Conservation (phyloP, 768 basidiomycete species). For the Mycena alexandri region DNA sequence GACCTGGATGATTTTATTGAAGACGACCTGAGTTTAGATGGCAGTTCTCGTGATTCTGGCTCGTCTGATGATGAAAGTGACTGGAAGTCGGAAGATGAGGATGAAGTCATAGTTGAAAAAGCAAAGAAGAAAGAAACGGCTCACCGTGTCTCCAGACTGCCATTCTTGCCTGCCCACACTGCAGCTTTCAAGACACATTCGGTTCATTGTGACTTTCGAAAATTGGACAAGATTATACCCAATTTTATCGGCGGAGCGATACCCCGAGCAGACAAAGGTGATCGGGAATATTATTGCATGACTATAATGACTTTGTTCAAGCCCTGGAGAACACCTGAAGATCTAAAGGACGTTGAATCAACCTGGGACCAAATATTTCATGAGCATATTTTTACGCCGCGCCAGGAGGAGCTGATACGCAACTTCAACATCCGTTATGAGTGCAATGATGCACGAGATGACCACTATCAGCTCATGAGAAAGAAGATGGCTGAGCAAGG, state of each 20-base stretch:
- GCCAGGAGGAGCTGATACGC: conserved; percentile 37
- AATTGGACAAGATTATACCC: conserved; percentile 35
- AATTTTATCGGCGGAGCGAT: conserved; percentile 45
- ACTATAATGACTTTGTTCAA: conserved; percentile 44
- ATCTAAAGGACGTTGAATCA: conserved; percentile 35
- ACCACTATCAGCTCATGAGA: conserved; percentile 39
- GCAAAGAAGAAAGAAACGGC: neutral
- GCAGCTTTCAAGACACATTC: neutral
- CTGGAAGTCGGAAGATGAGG: neutral
- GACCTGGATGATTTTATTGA: conserved; percentile 2
- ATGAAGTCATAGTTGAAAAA: neutral
- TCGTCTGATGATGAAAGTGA: neutral
- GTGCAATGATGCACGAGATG: conserved; percentile 48
- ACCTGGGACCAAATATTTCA: conserved; percentile 39
- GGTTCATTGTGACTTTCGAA: conserved; percentile 1
- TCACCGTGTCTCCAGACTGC: neutral
- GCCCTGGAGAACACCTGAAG: conserved; percentile 42
- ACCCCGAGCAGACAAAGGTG: conserved; percentile 45
- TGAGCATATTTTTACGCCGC: conserved; percentile 28
- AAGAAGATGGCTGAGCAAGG: conserved; percentile 25
- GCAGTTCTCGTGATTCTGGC: too few relatives aligned
- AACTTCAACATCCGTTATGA: conserved; percentile 47
- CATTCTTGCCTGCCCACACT: neutral
- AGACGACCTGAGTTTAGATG: neutral
- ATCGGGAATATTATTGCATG: conserved; percentile 48